Conservation (phyloP, 2,329 filamentous ascomycete species). For the Fusarium temperatum region DNA sequence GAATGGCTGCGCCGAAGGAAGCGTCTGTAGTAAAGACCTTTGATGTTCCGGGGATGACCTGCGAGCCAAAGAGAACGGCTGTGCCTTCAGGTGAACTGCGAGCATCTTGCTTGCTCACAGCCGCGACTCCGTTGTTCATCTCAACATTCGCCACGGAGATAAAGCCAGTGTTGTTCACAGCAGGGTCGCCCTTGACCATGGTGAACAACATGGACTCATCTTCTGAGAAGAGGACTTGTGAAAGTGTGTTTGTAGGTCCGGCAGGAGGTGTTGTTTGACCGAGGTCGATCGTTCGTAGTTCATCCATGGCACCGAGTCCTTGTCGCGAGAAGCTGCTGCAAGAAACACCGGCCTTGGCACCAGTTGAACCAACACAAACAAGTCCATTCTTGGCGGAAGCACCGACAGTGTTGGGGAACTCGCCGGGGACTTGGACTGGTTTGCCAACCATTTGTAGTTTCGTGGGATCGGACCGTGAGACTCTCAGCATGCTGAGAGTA, state of each 20-base stretch:
- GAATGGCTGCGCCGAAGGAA: conserved; percentile 63
- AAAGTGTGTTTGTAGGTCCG: conserved; percentile 67
- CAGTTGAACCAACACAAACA: conserved; percentile 58
- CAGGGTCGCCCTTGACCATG: conserved; percentile 68
- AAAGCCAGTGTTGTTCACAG: conserved; percentile 64
- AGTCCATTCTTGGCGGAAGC: conserved; percentile 54
- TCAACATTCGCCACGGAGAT: conserved; percentile 60
- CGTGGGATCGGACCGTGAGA: conserved; percentile 53
- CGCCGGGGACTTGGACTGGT: conserved; percentile 55
- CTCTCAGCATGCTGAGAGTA: conserved; percentile 59
- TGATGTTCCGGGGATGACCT: conserved; percentile 53
- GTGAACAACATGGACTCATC: conserved; percentile 62
- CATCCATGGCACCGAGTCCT: conserved; percentile 56
- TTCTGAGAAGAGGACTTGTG: conserved; percentile 66
- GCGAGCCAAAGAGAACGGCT: conserved; percentile 64
- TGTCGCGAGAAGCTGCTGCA: conserved; percentile 51
- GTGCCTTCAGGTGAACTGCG: conserved; percentile 62
- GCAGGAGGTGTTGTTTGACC: conserved; percentile 65
- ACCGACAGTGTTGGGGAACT: conserved; percentile 63
- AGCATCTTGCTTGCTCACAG: conserved; percentile 40
- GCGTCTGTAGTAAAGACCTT: conserved; percentile 66
- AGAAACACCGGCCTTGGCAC: conserved; percentile 55
- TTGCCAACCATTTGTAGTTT: conserved; percentile 55
- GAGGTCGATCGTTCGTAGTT: conserved; percentile 57
- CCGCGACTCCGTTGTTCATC: background rate